Base-by-base conservation (phyloP, 805 yeast genomes). In the Teunomyces panamensis region DNA sequence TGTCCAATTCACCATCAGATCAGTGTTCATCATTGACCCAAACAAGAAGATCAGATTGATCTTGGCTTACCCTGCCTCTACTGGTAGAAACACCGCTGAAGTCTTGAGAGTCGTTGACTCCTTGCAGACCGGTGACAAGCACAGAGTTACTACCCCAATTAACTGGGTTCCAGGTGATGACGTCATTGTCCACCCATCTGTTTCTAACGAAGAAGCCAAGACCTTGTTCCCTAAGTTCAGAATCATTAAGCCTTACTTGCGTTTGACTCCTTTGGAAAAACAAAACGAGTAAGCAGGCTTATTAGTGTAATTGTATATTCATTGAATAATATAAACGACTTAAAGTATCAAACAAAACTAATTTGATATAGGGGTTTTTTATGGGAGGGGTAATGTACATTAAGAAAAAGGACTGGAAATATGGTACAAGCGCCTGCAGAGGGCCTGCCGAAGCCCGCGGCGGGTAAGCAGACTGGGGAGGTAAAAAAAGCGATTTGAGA, bases 71-170 rank as follows among this genome's bases (percentile, higher is more conserved):
- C 97, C 97, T 49, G 94, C 97, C 50, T 85, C 96, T 41, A 84
- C 88, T 52, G 97, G 97, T 67, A 87, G 97, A 79, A 90, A 91
- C 83, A 80, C 96, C 52, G 80, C 87, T 49, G 97, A 90, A 77
- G 92, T 90, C 32, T 77, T 91, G 69, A 86, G 97, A 74, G 96
- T 87, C 48, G 73, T 90, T 55, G 96, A 89, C 67, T 87, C 96
- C 46, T 75, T 90, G 67, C 96, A 89, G 76, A 74, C 83, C 54
- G 88, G 89, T 59, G 97, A 91, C 71, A 77, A 80, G 64, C 75
- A 81, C 71, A 88, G 92, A 62, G 80, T 90, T 56, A 94, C 88
- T 52, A 90, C 97, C 39, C 96, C 96, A 51, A 87, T 88, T 64
- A 83, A 91, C 80, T 90, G 97, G 97, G 78, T 76, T 49, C 83